Evolutionary conservation across 768 basidiomycete species (phyloP).

Genomic region (Agaricus blazei): DNA sequence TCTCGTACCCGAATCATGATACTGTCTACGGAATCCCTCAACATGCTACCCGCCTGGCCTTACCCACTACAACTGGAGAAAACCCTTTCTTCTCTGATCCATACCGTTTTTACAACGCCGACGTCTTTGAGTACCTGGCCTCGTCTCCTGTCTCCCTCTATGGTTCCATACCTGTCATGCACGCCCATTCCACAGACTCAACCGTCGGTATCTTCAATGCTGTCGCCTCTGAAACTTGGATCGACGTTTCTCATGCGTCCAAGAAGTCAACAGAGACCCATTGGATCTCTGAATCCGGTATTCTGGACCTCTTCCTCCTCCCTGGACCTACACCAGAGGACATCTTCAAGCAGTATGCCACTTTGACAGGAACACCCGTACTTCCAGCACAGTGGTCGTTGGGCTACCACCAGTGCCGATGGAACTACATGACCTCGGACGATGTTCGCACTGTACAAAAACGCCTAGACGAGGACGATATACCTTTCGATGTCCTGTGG

Average conservation of each 20-base stretch:
- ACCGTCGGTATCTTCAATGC: constrained; percentile 91
- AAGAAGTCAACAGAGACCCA: constrained; percentile 79
- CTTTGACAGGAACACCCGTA: constrained; percentile 78
- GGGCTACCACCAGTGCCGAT: constrained; percentile 96
- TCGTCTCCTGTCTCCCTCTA: constrained; percentile 79
- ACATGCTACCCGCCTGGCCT: constrained; percentile 84
- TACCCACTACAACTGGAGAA: constrained; percentile 85
- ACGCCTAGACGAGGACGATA: constrained; percentile 90
- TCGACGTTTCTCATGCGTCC: constrained; percentile 75
- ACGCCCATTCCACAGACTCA: constrained; percentile 83
- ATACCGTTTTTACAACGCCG: constrained; percentile 90
- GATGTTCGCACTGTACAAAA: constrained; percentile 83
- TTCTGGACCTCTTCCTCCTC: constrained; percentile 89
- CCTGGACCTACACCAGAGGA: constrained; percentile 85
- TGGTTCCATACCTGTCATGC: constrained; percentile 88
- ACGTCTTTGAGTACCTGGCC: constrained; percentile 94
- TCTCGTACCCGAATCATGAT: constrained; percentile 87
- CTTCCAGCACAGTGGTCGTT: constrained; percentile 91
- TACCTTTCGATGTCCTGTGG: constrained; percentile 97
- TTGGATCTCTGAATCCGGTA: constrained; percentile 97
- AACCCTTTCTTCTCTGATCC: constrained; percentile 79
- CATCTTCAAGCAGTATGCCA: constrained; percentile 81
- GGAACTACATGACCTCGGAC: constrained; percentile 93
- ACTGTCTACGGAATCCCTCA: constrained; percentile 96
- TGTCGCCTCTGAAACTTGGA: constrained; percentile 89